Base-by-base conservation (phyloP, 164 flowering plant species). In the Vitis rupestris region DNA sequence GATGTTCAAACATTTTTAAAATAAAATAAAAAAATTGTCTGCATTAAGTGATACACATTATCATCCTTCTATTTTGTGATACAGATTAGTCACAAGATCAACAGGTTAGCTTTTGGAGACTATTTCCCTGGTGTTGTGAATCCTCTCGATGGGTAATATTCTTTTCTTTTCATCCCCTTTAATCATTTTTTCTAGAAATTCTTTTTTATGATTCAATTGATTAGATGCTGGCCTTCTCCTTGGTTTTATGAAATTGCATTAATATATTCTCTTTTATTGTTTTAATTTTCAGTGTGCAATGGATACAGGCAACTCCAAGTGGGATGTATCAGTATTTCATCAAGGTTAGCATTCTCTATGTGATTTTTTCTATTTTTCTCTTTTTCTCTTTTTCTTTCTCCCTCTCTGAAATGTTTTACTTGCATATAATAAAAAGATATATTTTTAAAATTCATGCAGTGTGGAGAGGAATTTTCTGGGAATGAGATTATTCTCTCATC, bases 241-340 rank as follows among this genome's bases (percentile, higher is more conserved):
- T 55, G 13, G 59, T 12, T 63, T 56, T 23, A 13, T 51, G 16
- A 51, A 3, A 44, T 51, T 47, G 29, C 13, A 31, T 52, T 50
- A 54, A 49, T 10, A 1, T 50, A 27, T 57, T 8, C 10, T 44
- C n/a, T 29, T 7, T 16, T 66, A 53, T 37, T 44, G 49, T 67
- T n/a, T 23, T 12, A 29, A 51, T 47, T 69, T 68, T 54, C 88
- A 92, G 97, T 66, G 95, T 84, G 57, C 82, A 83, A 4, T 90
- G 92, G 97, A 76, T 62, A 8, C 97, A 92, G 73, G 79, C 78
- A 60, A 75, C 86, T 47, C 80, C 93, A 14, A 79, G 73, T 83
- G 95, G 87, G 37, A 88, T 86, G 90, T 90, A 90, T 71, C 90
- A 92, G 75, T 92, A 92, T 70, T 92, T 92, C 78, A 79, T 90